Evolutionary conservation across 2,329 filamentous ascomycete species (phyloP), one percentile per base, ranked within the genome.

Genomic region (Cephalotrichum gorgonifer): DNA sequence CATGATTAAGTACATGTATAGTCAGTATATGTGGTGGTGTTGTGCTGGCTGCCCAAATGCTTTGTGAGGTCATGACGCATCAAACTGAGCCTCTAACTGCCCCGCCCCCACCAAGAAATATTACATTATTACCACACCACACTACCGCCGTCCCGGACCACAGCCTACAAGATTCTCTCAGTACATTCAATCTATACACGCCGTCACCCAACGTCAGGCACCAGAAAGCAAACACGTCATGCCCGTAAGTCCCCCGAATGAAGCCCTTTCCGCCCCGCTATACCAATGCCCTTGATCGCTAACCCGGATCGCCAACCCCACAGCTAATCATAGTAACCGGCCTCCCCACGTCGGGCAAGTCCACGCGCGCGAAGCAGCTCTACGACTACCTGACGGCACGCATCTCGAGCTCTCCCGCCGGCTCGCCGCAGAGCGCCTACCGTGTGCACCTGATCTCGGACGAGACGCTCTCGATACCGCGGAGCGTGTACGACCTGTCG

Each of bases 371-470:
- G 12, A 68, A 70, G 43, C 80, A 91, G 63, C 76, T 93, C 11
- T 67, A 82, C 59, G 64, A 73, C 30, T 82, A 82, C 65, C 79
- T 90, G 60, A 62, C 73, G 44, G 66, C 74, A 54, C 79, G 75
- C 58, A 80, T 83, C 63, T 65, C 65, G 54, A 35, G 43, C 12
- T 59, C 57, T 50, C 15, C 35, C 15, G 5, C 33, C 41, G 3
- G 27, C 12, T 4, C 14, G 57, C 57, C 25, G 7, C 54, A 66
- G 22, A 62, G 65, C 14, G 71, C 72, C 50, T 79, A 87, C 57
- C 81, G 82, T 52, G 72, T 89, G 3, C 83, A 88, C 61, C 77
- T 87, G 55, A 79, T 91, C 58, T 86, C 83, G 49, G 85, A 90
- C 67, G 77, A 86, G 54, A 74, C 75, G 4, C 77, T 89, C 41